Evolutionary conservation across 805 yeast species (phyloP).

Genomic region (Blastobotrys chiropterorum): DNA sequence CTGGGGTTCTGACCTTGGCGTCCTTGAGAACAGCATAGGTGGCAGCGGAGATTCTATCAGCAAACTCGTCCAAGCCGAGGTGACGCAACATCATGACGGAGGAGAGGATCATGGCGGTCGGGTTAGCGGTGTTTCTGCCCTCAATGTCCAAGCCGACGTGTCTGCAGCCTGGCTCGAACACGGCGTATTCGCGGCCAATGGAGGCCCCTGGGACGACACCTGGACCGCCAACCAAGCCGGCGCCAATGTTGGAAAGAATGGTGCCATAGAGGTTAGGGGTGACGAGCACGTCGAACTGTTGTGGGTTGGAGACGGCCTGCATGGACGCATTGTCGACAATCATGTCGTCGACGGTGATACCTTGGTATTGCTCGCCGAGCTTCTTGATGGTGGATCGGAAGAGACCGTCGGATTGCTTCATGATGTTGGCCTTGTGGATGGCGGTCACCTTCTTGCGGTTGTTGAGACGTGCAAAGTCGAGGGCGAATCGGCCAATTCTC

Average conservation of each 20-base stretch:
- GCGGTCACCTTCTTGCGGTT: slow-evolving; percentile 91
- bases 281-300: slow-evolving; percentile 95
- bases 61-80: slow-evolving; percentile 77
- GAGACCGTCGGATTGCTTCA: slow-evolving; percentile 97
- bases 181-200: slow-evolving; percentile 96
- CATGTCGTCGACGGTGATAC: slow-evolving; percentile 78
- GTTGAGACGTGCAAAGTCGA: slow-evolving; percentile 89
- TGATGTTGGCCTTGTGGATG: slow-evolving; percentile 97
- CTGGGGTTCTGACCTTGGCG: slow-evolving; percentile 78
- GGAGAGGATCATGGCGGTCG: slow-evolving; percentile 94
- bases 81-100: slow-evolving; percentile 91
- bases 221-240: slow-evolving; percentile 96
- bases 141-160: slow-evolving; percentile 96
- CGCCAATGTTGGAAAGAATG: slow-evolving; percentile 95
- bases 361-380: slow-evolving; percentile 79
- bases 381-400: slow-evolving; percentile 91
- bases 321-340: slow-evolving; percentile 98
- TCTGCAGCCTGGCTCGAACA: slow-evolving; percentile 99
- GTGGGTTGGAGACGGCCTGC: slow-evolving; percentile 98
- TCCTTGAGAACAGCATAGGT: slow-evolving; percentile 86
- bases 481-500: slow-evolving; percentile 95
- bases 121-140: slow-evolving; percentile 94
- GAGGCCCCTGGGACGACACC: slow-evolving; percentile 98
- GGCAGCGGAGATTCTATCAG: slow-evolving; percentile 83
- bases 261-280: slow-evolving; percentile 98